These are phyloP conservation scores for Sordariomycetes sp. DNA, from an alignment of 2,329 filamentous ascomycete species.

Conservation along the genomic window DNA sequence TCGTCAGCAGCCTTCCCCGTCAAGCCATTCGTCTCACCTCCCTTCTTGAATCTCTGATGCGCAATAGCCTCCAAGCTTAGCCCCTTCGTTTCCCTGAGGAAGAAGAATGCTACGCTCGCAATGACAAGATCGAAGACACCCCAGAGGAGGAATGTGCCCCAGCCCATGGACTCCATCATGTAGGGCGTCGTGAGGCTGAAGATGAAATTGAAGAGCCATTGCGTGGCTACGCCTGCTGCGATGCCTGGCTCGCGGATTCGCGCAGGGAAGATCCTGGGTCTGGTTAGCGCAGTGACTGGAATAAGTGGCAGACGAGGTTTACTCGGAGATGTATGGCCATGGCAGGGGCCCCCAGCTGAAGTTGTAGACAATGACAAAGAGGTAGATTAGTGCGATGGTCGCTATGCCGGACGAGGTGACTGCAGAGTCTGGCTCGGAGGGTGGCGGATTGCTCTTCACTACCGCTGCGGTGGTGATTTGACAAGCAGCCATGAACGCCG, in stretches of 20 bases:
- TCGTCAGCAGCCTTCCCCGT: too few relatives aligned
- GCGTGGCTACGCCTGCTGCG: slow-evolving; percentile 50
- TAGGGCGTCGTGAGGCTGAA: slow-evolving; percentile 38
- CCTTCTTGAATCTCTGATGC: too few relatives aligned
- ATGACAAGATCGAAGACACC: slow-evolving; percentile 51
- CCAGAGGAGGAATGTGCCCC: slow-evolving; percentile 54
- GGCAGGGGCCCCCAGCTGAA: slow-evolving; percentile 54
- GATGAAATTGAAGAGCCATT: slow-evolving; percentile 61
- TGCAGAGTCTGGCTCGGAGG: slow-evolving; percentile 10
- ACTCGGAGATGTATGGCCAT: slow-evolving; percentile 53
- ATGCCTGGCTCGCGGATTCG: slow-evolving; percentile 53
- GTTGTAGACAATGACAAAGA: slow-evolving; percentile 55
- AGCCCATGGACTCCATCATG: slow-evolving; percentile 36
- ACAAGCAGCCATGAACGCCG: slow-evolving; percentile 32
- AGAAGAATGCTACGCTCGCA: slow-evolving; percentile 49
- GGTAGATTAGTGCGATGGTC: slow-evolving; percentile 48
- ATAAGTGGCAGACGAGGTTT: slow-evolving; percentile 6
- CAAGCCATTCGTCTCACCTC: too few relatives aligned
- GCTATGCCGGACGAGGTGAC: slow-evolving; percentile 33
- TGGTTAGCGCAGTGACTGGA: not conserved
- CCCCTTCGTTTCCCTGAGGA: slow-evolving; percentile 61
- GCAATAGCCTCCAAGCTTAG: too few relatives aligned
- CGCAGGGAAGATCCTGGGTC: slow-evolving; percentile 48
- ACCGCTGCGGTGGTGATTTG: slow-evolving; percentile 34
- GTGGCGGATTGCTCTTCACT: slow-evolving; percentile 26